Percentiles rank a stretch among this genome's conserved stretches.
phyloP scores from a whole-genome alignment of 2,329 filamentous ascomycete genomes.

The Thermoascus crustaceus region DNA sequence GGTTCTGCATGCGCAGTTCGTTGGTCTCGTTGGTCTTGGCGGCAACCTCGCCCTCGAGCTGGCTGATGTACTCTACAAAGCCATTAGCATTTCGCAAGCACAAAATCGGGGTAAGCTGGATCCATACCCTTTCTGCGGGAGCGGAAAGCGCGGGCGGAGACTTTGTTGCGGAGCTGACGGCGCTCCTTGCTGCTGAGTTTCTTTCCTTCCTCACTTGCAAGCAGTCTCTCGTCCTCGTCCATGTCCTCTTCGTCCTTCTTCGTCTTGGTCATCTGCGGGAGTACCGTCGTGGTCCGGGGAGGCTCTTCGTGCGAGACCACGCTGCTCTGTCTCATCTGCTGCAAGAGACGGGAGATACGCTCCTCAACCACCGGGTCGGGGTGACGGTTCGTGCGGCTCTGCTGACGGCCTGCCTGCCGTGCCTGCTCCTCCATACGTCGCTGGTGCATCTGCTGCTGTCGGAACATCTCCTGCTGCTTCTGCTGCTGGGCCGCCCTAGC shows the following conservation, averaged over 20 bases:
- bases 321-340: constrained; percentile 78
- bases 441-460: constrained; percentile 41
- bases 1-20: constrained; percentile 73
- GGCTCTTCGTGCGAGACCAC: constrained; percentile 46
- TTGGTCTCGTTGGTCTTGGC: constrained; percentile 75
- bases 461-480: constrained; percentile 50
- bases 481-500: constrained; percentile 65
- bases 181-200: constrained; percentile 98
- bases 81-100: constrained; percentile 6
- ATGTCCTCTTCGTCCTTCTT: constrained; percentile 98
- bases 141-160: constrained; percentile 93
- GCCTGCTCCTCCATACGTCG: constrained; percentile 21
- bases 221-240: constrained; percentile 90
- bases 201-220: constrained; percentile 97
- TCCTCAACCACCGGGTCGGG: constrained; percentile 73
- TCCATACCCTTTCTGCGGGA: constrained; percentile 91
- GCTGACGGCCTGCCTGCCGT: constrained; percentile 17
- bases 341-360: constrained; percentile 85
- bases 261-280: constrained; percentile 61
- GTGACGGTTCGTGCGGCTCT: constrained; percentile 27
- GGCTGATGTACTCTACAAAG: constrained; percentile 78
- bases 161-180: constrained; percentile 95
- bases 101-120: background rate
- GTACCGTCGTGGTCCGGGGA: constrained; percentile 27
- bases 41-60: constrained; percentile 84